Conservation (phyloP, 306 rosid genomes). For the Prunus dulcis region DNA sequence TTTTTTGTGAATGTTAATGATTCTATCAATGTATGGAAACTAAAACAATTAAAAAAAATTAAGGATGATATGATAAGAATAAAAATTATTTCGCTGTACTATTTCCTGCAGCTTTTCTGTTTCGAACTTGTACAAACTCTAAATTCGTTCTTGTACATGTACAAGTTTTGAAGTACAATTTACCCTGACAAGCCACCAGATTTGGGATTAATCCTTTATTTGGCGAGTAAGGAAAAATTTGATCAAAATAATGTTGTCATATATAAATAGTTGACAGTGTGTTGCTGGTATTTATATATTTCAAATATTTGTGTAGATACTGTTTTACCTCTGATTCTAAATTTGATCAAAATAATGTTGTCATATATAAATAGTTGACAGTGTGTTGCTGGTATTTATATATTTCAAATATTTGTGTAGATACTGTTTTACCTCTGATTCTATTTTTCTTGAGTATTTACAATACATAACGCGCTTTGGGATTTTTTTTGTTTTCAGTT, state of each 20-base stretch:
- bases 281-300: not conserved
- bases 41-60: not conserved
- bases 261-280: not conserved
- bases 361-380: not conserved
- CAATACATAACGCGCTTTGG: not conserved
- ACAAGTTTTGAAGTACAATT: not conserved
- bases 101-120: not conserved
- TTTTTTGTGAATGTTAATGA: not conserved
- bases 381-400: not conserved
- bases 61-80: not conserved
- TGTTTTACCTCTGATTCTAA: not conserved
- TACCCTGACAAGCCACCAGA: not conserved
- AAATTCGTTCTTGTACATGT: not conserved
- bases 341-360: not conserved
- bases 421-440: not conserved
- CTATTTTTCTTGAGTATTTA: not conserved
- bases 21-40: not conserved
- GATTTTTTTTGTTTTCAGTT: not conserved
- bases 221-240: not conserved
- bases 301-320: not conserved
- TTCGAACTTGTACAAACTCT: not conserved
- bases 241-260: not conserved
- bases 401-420: not conserved
- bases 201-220: not conserved
- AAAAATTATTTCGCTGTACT: no score